A percentile compares a stretch with the other conserved stretches of the same genome.
phyloP scores from a whole-genome alignment of 495 filamentous ascomycete genomes.

The Hypoxylon trugodes region DNA sequence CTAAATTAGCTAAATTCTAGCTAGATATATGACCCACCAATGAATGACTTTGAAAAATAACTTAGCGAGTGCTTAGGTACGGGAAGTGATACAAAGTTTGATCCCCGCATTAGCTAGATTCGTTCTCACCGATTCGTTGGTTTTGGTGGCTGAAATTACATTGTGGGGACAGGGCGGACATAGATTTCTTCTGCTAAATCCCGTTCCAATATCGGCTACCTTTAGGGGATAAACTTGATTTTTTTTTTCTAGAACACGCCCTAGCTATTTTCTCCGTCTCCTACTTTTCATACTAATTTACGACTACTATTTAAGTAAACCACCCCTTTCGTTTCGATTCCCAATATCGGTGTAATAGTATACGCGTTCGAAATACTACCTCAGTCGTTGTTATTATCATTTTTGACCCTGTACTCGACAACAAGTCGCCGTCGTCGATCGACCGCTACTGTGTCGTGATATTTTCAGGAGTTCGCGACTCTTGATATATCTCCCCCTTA shows the following conservation, averaged over 20 bases:
- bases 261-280: not conserved
- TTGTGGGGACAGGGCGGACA: slow-evolving; percentile 30
- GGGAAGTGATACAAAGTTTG: slow-evolving; percentile 1
- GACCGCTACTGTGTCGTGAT: not conserved
- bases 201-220: slow-evolving; percentile 1
- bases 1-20: not conserved
- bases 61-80: no score
- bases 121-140: slow-evolving; percentile 11
- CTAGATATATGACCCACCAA: no score
- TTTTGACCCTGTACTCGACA: not conserved
- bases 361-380: slow-evolving; percentile 7
- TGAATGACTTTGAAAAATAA: no score
- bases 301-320: not conserved
- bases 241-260: slow-evolving; percentile 18
- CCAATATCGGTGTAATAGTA: slow-evolving; percentile 14
- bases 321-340: not conserved
- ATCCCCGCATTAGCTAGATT: slow-evolving; percentile 9
- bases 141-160: slow-evolving; percentile 21
- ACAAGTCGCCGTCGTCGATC: not conserved
- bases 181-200: slow-evolving; percentile 13
- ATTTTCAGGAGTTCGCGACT: not conserved
- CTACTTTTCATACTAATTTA: not conserved
- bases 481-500: slow-evolving; percentile 3
- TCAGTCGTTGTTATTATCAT: slow-evolving; percentile 2
- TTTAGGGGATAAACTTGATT: slow-evolving; percentile 17